phyloP scores from a whole-genome alignment of 2,329 filamentous ascomycete genomes.

The Nannizziopsis barbatae region DNA sequence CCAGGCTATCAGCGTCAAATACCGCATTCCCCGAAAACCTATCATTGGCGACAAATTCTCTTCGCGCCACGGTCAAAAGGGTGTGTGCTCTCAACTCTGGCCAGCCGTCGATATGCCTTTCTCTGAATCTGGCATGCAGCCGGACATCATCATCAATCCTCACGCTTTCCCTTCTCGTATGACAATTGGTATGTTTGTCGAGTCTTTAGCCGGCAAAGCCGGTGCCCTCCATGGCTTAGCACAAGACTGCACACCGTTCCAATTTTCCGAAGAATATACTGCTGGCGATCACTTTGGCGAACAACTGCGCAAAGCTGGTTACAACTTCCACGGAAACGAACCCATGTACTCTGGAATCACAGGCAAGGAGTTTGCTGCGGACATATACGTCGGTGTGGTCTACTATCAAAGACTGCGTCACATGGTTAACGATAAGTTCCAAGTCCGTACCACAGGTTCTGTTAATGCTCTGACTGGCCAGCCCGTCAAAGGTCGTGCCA shows the following conservation, averaged over 20 bases:
- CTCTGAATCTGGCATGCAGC: constrained; percentile 89
- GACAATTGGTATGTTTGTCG: constrained; percentile 99
- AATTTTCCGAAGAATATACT: constrained; percentile 83
- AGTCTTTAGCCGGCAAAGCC: constrained; percentile 89
- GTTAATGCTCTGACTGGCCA: constrained; percentile 85
- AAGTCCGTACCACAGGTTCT: constrained; percentile 90
- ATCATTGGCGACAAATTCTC: constrained; percentile 99
- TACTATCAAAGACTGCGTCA: constrained; percentile 97
- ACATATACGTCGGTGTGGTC: constrained; percentile 93
- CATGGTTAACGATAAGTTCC: constrained; percentile 99
- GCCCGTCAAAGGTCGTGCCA: constrained; percentile 91
- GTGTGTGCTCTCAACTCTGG: constrained; percentile 94
- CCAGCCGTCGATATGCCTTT: constrained; percentile 90
- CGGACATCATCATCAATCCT: constrained; percentile 97
- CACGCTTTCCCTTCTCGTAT: constrained; percentile 98
- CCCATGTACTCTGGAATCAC: constrained; percentile 98
- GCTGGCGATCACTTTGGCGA: constrained; percentile 92
- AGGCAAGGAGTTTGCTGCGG: constrained; percentile 80
- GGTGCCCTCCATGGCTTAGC: constrained; percentile 90
- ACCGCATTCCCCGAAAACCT: constrained; percentile 78
- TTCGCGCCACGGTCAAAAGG: constrained; percentile 95
- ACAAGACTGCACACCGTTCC: constrained; percentile 91
- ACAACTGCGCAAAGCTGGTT: constrained; percentile 87
- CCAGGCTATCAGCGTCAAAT: constrained; percentile 84
- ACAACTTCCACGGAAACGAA: constrained; percentile 97